Base-by-base conservation (phyloP, 2,329 filamentous ascomycete genomes). In the Fusarium poae region DNA sequence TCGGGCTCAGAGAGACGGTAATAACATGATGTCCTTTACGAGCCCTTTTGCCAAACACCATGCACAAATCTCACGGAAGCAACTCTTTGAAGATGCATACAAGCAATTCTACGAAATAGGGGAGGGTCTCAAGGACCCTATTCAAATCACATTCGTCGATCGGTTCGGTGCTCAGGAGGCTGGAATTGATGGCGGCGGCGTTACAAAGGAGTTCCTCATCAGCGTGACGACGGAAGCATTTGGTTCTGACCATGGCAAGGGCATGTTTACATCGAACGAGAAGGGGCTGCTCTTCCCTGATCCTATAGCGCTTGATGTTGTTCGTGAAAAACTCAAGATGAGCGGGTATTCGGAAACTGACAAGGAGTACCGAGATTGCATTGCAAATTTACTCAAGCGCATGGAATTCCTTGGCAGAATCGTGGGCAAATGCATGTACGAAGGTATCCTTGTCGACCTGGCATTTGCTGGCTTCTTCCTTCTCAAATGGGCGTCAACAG, bases 61-160 rank as follows among this genome's bases (percentile, higher is more conserved):
- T 71, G 95, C 93, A 13, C 89, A 89, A 54, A 95, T 99, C 62
- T 87, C 89, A 57, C 88, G 96, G 64, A 90, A 92, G 21, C 86
- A 88, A 49, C 86, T 97, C 7, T 97, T 98, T 75, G 86, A 92
- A 20, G 94, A 97, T 80, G 96, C 96, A 0, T 95, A 90, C 75
- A 83, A 90, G 5, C 87, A 94, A 57, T 97, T 97, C 74, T 97
- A 93, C 73, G 79, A 87, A 2, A 84, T 98, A 7, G 92, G 91
- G 0, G 92, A 95, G 16, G 91, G 90, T 1, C 81, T 99, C 57
- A 98, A 98, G 76, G 95, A 98, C 75, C 93, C 94, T 0, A 97
- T 99, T 35, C 93, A 97, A 75, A 98, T 99, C 74, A 96, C 93
- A 0, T 99, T 99, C 77, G 90, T 97, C 43, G 96, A 99, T 76